Evolutionary conservation across 2,329 filamentous ascomycete genomes (phyloP).

Genomic region (Sporothrix phasma): DNA sequence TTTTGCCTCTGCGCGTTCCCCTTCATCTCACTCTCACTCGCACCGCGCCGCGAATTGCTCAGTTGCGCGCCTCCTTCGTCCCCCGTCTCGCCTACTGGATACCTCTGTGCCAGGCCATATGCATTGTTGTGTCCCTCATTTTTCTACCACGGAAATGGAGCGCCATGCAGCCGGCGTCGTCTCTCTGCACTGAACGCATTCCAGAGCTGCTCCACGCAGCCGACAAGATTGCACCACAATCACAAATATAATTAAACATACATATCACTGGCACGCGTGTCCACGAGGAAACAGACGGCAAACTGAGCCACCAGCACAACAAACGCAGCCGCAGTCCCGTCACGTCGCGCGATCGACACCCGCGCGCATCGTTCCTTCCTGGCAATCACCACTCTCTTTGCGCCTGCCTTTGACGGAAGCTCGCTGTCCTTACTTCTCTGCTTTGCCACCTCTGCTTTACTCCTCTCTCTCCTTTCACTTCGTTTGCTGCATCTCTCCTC

Average conservation of each 20-base stretch:
- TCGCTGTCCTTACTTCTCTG: neutral
- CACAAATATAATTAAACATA: neutral
- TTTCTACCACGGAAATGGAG: neutral
- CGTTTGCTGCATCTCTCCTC: neutral
- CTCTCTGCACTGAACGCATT: slow-evolving; percentile 10
- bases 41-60: neutral
- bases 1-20: neutral
- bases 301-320: neutral
- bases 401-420: neutral
- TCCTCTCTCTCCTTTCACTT: neutral
- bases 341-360: slow-evolving; percentile 6
- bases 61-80: neutral
- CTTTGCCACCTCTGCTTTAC: neutral
- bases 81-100: neutral
- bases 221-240: neutral
- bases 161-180: neutral
- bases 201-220: neutral
- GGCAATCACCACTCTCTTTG: neutral
- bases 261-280: neutral
- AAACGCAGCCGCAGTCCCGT: neutral
- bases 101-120: neutral
- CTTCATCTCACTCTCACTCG: neutral
- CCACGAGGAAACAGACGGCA: neutral
- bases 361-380: neutral
- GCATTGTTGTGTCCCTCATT: neutral